These are phyloP conservation scores for Oidiodendron maius DNA, from an alignment of 495 filamentous ascomycete genomes.

Conservation along the genomic window DNA sequence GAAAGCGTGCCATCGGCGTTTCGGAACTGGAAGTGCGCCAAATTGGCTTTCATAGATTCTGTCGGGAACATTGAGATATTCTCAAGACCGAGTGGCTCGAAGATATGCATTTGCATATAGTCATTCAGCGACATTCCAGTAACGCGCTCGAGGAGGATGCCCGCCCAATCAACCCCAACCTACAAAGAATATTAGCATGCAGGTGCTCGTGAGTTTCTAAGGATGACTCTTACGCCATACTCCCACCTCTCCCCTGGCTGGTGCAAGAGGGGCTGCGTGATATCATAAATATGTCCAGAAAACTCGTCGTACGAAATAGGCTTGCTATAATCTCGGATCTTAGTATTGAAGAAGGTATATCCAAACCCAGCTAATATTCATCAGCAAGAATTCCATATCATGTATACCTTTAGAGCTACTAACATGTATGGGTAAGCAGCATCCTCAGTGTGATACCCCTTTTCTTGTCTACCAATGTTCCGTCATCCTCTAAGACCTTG, in stretches of 20 bases:
- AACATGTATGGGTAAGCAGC: conserved; percentile 53
- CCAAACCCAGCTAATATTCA: conserved; percentile 43
- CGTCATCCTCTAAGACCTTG: conserved; percentile 27
- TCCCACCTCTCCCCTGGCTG: conserved; percentile 53
- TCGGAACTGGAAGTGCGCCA: conserved; percentile 44
- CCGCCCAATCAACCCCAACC: conserved; percentile 51
- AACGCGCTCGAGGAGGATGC: conserved; percentile 45
- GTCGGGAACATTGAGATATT: conserved; percentile 44
- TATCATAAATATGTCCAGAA: conserved; percentile 35
- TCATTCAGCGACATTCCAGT: conserved; percentile 42
- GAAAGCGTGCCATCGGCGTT: conserved; percentile 30
- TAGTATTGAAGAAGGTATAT: conserved; percentile 50
- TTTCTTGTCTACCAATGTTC: conserved; percentile 21
- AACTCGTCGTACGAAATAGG: conserved; percentile 53
- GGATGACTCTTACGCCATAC: conserved; percentile 43
- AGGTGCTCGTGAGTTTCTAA: not conserved
- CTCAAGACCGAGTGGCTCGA: conserved; percentile 44
- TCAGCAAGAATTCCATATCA: too few relatives aligned
- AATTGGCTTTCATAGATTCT: conserved; percentile 35
- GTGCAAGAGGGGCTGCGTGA: conserved; percentile 44
- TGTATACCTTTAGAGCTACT: conserved; percentile 18
- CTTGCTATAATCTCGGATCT: conserved; percentile 36
- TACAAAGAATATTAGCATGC: not conserved
- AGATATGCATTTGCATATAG: conserved; percentile 51
- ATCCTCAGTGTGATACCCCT: conserved; percentile 36